Base-by-base conservation (phyloP, 108 stramenopile species). In the Pseudonitzschia delicatissima region DNA sequence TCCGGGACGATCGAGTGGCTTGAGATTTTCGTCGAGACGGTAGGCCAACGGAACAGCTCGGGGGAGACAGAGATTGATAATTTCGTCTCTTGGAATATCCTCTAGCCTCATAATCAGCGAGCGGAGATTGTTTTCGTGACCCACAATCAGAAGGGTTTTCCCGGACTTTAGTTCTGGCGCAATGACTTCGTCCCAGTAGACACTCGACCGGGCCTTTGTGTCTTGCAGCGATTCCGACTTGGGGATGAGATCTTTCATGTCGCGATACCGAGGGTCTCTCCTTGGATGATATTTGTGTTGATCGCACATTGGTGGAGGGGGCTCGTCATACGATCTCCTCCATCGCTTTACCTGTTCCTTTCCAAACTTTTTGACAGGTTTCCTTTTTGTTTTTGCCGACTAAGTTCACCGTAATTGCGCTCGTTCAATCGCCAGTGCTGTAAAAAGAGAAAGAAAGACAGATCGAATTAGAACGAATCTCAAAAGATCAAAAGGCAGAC, bases 71-170 rank as follows among this genome's bases (percentile, higher is more conserved):
- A 98, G 74, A 48, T 89, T 84, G 27, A 92, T 90, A 64, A 99
- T 96, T n/a, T 92, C 96, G 48, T 96, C 82, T 18, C 76, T 77
- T 6, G 84, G 45, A 58, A 99, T 97, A 35, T 69, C 91, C 66
- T 99, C 98, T 26, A 99, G 79, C 49, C 85, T 77, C 94, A 97
- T 97, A 37, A 97, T 87, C 2, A 99, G 66, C 0, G 95, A 96
- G 4, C 98, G 87, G 11, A 97, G 74, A 68, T 95, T 93, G 74
- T 97, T 97, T 68, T 97, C 98, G 68, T 99, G 98, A 20, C 96
- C 97, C n/a, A 92, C 95, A 59, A 99, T 79, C 0, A 99, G 72
- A 8, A 99, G 63, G 0, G 88, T 89, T 82, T 98, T 97, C 12
- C 96, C 96, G 26, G 77, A 66, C 15, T 75, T 78, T 33, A 99